These are phyloP conservation scores for Microbotryum silenes-acaulis DNA, from an alignment of 1,284 basidiomycete species.

Conservation along the genomic window DNA sequence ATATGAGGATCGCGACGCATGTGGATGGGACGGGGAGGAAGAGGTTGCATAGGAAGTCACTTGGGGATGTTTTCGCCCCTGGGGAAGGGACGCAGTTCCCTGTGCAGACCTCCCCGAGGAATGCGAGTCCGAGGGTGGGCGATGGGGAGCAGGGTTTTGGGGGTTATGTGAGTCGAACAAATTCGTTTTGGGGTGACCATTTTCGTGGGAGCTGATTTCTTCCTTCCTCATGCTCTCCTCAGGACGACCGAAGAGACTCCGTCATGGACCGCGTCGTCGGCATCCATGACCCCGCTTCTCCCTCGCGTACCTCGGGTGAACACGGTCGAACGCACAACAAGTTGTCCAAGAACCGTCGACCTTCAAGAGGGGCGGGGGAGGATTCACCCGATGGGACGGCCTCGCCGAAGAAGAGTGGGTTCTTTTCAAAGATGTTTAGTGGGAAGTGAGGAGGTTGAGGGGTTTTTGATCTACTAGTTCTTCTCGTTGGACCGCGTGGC, in stretches of 20 bases:
- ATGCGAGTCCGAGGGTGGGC: not conserved
- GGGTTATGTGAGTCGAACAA: not conserved
- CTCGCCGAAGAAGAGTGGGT: constrained; percentile 7
- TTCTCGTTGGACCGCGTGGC: no score
- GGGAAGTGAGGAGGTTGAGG: no score
- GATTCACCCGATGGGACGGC: constrained; percentile 3
- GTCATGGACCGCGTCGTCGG: constrained; percentile 19
- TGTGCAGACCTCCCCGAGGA: not conserved
- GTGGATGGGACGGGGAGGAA: constrained; percentile 16
- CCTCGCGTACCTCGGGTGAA: not conserved
- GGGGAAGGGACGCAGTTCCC: not conserved
- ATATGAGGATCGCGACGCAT: constrained; percentile 25
- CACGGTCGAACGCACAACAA: not conserved
- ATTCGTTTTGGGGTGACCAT: not conserved
- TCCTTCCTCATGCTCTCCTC: not conserved
- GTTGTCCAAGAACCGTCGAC: not conserved
- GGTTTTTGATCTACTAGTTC: no score
- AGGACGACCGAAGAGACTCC: constrained; percentile 14
- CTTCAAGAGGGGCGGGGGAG: not conserved
- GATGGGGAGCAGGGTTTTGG: not conserved
- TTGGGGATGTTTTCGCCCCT: not conserved
- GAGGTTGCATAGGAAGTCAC: constrained; percentile 21
- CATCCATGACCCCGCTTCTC: not conserved
- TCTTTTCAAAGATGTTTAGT: constrained; percentile 9
- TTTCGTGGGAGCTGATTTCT: not conserved